These are phyloP conservation scores for Globisporangium mamillatum DNA, from an alignment of 352 stramenopile genomes.

Conservation along the genomic window DNA sequence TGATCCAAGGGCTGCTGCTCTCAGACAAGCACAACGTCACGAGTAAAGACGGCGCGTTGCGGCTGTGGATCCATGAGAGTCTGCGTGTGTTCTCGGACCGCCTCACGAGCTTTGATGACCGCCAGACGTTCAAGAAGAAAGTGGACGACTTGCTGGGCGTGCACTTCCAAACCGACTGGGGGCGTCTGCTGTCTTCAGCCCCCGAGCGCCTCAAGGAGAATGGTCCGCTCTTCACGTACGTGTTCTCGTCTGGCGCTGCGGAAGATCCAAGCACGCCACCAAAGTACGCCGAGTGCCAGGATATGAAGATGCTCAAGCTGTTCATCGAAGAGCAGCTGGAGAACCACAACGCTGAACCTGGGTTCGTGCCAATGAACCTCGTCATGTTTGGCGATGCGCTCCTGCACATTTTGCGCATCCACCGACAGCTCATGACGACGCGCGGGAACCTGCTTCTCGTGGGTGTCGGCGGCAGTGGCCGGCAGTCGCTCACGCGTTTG, in stretches of 20 bases:
- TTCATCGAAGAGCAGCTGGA: constrained; percentile 91
- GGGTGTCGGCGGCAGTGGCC: constrained; percentile 88
- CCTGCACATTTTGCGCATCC: constrained; percentile 89
- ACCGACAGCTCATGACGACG: constrained; percentile 85
- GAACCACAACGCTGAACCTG: constrained; percentile 89
- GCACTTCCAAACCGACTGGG: constrained; percentile 82
- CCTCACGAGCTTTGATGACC: constrained; percentile 86
- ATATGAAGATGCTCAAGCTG: constrained; percentile 85
- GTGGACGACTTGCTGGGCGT: constrained; percentile 72
- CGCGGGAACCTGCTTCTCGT: constrained; percentile 91
- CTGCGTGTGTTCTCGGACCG: constrained; percentile 90
- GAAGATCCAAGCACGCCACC: constrained; percentile 24
- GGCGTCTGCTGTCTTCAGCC: constrained; percentile 44
- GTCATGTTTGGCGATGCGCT: constrained; percentile 91
- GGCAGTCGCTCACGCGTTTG: constrained; percentile 87
- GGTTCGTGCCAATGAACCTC: constrained; percentile 87
- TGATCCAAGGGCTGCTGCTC: constrained; percentile 81
- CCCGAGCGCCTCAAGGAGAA: constrained; percentile 77
- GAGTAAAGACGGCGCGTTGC: constrained; percentile 65
- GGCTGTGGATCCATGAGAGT: constrained; percentile 91
- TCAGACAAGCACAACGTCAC: constrained; percentile 72
- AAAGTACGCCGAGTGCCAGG: constrained; percentile 78
- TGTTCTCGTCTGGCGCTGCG: constrained; percentile 48
- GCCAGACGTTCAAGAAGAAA: constrained; percentile 87
- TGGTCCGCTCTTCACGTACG: constrained; percentile 78